Evolutionary conservation across 2,329 filamentous ascomycete species (phyloP), one percentile per base, ranked within the genome.

Genomic region (Neonectria ditissima): DNA sequence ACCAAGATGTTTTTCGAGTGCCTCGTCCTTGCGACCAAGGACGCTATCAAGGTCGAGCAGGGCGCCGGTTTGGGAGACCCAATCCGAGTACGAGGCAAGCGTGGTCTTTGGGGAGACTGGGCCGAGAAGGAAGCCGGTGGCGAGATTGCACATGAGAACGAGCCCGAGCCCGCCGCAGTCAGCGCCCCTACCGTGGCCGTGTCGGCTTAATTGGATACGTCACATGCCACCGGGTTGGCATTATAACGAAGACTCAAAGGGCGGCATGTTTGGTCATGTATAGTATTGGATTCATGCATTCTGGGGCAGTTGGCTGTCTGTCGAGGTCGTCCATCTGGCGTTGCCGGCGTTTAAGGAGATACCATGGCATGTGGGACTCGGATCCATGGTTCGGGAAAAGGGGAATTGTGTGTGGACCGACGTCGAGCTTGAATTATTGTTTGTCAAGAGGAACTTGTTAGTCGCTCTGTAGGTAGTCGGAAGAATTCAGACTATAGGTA

Each of bases 1-100:
- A 99, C 96, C 45, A 97, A 97, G 85, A 97, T 99, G 94, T 99
- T 99, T 83, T 99, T 99, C 74, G 96, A 99, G 81, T 91, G 96
- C 58, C 85, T 99, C 24, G 96, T 99, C 3, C 86, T 99, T 50
- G 96, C 95, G 5, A 99, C 96, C 44, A 99, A 99, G 82, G 96
- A 99, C 77, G 96, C 96, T 28, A 92, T 99, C 81, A 97, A 97
- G 80, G 93, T 98, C 26, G 95, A 98, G 77, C 96, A 99, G 80
- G 87, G 87, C 52, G 83, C 90, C 65, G 87, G 85, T 39, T 86
- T 98, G 26, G 94, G 94, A 53, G 92, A 90, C 3, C 87, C 91
- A 14, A 93, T 99, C 74, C 86, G 91, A 62, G 92, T 99, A 62
- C 86, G 93, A 69, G 94, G 92, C 63, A 99, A 99, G 87, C 88